Conservation (phyloP, 805 yeast genomes). For the Suhomyces sp. region DNA sequence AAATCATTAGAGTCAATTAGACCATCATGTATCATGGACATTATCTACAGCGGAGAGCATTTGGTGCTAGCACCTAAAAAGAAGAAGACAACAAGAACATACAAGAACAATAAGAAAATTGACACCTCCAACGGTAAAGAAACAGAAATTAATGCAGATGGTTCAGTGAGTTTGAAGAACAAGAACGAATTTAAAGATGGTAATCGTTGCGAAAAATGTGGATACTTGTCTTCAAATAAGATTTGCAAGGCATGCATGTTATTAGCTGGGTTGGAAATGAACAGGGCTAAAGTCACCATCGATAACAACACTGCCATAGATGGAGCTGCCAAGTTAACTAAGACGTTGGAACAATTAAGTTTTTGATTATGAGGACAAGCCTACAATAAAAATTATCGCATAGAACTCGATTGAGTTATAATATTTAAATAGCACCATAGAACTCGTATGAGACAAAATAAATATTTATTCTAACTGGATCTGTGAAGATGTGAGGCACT, state of each 20-base stretch:
- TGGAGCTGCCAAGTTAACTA: slow-evolving; percentile 64
- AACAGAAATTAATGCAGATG: slow-evolving; percentile 58
- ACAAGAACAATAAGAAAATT: slow-evolving; percentile 26
- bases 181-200: slow-evolving; percentile 55
- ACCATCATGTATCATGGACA: slow-evolving; percentile 91
- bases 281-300: slow-evolving; percentile 63
- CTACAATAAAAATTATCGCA: no score
- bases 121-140: slow-evolving; percentile 29
- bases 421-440: no score
- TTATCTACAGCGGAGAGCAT: slow-evolving; percentile 91
- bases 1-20: slow-evolving; percentile 87
- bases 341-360: slow-evolving; percentile 60
- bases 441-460: no score
- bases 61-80: slow-evolving; percentile 63
- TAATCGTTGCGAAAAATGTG: slow-evolving; percentile 82
- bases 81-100: slow-evolving; percentile 38
- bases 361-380: no score
- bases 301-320: slow-evolving; percentile 52
- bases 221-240: slow-evolving; percentile 83
- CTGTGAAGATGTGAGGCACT: slow-evolving; percentile 62
- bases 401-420: no score
- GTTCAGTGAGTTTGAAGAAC: slow-evolving; percentile 51
- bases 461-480: slow-evolving; percentile 2
- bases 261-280: slow-evolving; percentile 77
- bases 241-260: slow-evolving; percentile 93